Evolutionary conservation across 768 basidiomycete genomes (phyloP), one percentile per base, ranked within the genome.

Genomic region (Panus rudis): DNA sequence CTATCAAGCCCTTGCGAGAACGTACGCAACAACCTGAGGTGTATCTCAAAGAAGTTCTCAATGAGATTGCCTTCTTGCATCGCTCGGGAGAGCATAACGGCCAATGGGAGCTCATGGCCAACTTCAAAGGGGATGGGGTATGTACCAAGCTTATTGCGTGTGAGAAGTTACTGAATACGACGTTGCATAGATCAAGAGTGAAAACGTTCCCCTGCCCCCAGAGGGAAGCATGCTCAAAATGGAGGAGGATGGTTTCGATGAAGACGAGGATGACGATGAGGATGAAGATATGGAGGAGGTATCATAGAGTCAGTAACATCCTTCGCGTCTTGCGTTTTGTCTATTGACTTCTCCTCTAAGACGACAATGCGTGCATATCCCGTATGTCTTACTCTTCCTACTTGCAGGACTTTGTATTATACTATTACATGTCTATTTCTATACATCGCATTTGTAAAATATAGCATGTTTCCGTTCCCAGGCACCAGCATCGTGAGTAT

Each of bases 11-110:
- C 2, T 66, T 92, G 42, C 77, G 87, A 32, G 84, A 89, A 55
- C 77, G 75, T 49, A 87, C 86, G 0, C 82, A 89, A 58, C 90
- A 94, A 58, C 89, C 90, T 1, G 87, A 90, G 60, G 78, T 71
- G 10, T 92, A 89, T 58, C 76, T 94, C 49, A 90, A 90, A 57
- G 89, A 92, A 52, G 79, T 85, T 3, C 65, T 94, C 23, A 67
- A 66, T 22, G 84, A 88, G 50, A 81, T 92, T 39, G 91, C 83
- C 4, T 75, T 69, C 42, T 68, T 91, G 37, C 79, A 90, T 59
- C 78, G 83, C 39, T 80, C 78, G 35, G 91, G 91, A 28, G 89
- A 92, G 62, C 68, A 76, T 58, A 85, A 83, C 39, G 87, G 87
- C 7, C 63, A 79, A 47, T 92, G 83, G 81, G 84, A 88, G 60